phyloP scores from a whole-genome alignment of 805 yeast genomes.

The Spencermartinsiella europaea region DNA sequence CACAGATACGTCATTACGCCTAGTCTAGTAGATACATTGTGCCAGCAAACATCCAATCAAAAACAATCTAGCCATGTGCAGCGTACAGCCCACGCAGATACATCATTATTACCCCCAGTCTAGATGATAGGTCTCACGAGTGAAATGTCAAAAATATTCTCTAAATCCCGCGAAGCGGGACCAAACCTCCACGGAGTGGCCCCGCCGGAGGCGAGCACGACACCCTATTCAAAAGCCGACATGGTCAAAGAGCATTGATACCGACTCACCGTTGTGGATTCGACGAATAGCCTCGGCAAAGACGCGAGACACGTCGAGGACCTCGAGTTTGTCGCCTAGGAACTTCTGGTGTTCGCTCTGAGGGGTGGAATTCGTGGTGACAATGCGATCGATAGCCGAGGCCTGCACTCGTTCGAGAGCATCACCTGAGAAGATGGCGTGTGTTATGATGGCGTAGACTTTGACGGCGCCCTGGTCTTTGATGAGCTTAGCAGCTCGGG shows the following conservation, averaged over 20 bases:
- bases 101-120: too few species aligned
- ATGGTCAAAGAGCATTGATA: conserved; percentile 87
- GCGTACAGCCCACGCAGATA: too few species aligned
- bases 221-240: conserved; percentile 27
- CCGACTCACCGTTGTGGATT: conserved; percentile 95
- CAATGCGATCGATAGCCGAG: conserved; percentile 72
- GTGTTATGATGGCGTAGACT: conserved; percentile 85
- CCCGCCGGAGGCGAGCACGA: too few species aligned
- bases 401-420: conserved; percentile 66
- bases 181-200: too few species aligned
- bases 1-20: too few species aligned
- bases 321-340: conserved; percentile 62
- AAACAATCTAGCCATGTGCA: too few species aligned
- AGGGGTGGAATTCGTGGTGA: conserved; percentile 89
- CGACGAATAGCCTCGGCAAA: conserved; percentile 95
- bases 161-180: too few species aligned
- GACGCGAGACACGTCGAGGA: conserved; percentile 80
- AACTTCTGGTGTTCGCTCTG: conserved; percentile 54
- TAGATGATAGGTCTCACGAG: too few species aligned
- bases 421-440: conserved; percentile 89
- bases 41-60: too few species aligned
- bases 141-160: too few species aligned
- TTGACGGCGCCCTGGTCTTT: conserved; percentile 89
- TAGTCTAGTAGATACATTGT: too few species aligned
- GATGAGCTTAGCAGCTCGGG: conserved; percentile 84